Percentiles rank a stretch among this genome's conserved stretches.
phyloP scores from a whole-genome alignment of 139 green algal species.

The Coelastrella sp. region DNA sequence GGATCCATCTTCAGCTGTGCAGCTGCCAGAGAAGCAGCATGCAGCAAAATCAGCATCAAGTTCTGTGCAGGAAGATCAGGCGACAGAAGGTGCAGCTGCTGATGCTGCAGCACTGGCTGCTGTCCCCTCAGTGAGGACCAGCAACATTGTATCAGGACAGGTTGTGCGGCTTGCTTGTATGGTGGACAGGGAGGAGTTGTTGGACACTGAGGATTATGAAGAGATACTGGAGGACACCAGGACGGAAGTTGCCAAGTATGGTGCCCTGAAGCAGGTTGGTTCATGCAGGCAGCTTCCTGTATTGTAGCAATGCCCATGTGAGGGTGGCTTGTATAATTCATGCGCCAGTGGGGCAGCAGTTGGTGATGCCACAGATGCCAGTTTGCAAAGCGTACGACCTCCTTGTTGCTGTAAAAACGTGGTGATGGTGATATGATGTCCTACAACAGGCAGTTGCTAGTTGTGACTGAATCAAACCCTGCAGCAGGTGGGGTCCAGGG shows the following conservation, averaged over 20 bases:
- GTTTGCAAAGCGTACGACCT: too few relatives aligned
- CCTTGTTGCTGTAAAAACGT: too few relatives aligned
- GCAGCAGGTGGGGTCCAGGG: too few relatives aligned
- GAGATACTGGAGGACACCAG: slow-evolving; percentile 70
- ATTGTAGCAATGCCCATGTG: background rate
- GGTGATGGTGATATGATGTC: too few relatives aligned
- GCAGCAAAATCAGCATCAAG: background rate
- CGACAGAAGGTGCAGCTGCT: slow-evolving; percentile 12
- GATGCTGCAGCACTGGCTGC: background rate
- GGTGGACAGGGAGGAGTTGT: slow-evolving; percentile 65
- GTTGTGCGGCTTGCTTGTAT: slow-evolving; percentile 66
- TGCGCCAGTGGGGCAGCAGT: too few relatives aligned
- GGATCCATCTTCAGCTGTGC: slow-evolving; percentile 20
- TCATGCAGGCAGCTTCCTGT: background rate
- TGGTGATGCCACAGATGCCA: too few relatives aligned
- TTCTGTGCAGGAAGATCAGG: background rate
- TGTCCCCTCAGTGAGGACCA: background rate
- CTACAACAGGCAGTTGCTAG: too few relatives aligned
- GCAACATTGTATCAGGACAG: background rate
- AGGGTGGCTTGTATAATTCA: too few relatives aligned
- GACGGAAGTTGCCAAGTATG: slow-evolving; percentile 73
- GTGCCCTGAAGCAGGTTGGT: slow-evolving; percentile 52
- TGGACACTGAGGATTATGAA: slow-evolving; percentile 70
- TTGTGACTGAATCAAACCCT: too few relatives aligned
- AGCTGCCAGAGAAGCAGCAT: background rate